phyloP scores from a whole-genome alignment of 2,329 filamentous ascomycete species.

The Hymenoscyphus scutula region DNA sequence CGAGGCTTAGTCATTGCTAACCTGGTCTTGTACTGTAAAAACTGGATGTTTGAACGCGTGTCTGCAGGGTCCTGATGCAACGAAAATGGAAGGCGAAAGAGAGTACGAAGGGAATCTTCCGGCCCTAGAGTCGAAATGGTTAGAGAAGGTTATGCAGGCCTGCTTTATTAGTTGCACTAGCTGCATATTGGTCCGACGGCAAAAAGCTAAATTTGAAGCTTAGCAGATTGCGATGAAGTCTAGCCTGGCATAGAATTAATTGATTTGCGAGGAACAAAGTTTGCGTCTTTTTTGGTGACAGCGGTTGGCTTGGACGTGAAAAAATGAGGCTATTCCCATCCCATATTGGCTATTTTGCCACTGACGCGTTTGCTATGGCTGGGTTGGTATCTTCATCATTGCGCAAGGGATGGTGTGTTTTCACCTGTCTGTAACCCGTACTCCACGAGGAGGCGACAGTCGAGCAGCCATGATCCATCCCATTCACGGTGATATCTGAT shows the following conservation, averaged over 20 bases:
- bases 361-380: background rate
- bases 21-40: background rate
- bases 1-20: background rate
- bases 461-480: background rate
- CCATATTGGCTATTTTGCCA: background rate
- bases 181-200: background rate
- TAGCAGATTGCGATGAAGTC: background rate
- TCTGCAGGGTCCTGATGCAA: slow-evolving; percentile 1
- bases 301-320: background rate
- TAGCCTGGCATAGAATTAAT: background rate
- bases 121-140: background rate
- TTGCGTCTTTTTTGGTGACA: background rate
- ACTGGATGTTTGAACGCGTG: background rate
- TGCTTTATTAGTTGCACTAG: background rate
- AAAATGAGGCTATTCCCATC: background rate
- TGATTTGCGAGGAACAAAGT: background rate
- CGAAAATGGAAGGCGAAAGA: background rate
- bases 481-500: too few relatives aligned
- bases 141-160: background rate
- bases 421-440: background rate
- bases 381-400: background rate
- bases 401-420: background rate
- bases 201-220: background rate
- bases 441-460: background rate
- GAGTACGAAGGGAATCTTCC: background rate